Evolutionary conservation across 2,329 filamentous ascomycete genomes (phyloP).

Genomic region (Cercospora sojina): DNA sequence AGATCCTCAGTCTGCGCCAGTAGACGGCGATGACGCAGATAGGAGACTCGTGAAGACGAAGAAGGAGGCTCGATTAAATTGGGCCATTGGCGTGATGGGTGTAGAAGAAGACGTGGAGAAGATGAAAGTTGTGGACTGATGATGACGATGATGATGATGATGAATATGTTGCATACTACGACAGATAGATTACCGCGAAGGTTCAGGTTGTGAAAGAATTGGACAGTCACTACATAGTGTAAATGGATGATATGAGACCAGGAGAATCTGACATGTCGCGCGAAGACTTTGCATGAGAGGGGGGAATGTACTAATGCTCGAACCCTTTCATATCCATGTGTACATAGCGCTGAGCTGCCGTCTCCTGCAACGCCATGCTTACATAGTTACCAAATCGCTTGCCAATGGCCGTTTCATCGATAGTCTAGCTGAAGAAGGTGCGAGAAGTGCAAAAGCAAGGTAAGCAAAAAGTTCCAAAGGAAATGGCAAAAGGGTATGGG

Average conservation of each 20-base stretch:
- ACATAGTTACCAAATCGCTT: background rate
- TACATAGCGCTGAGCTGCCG: background rate
- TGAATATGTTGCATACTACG: conserved; percentile 1
- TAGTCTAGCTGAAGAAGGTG: background rate
- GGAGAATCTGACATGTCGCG: background rate
- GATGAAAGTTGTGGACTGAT: conserved; percentile 16
- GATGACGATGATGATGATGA: conserved; percentile 3
- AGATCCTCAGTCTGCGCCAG: conserved; percentile 32
- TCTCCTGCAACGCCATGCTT: background rate
- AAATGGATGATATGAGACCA: background rate
- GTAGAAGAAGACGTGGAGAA: conserved; percentile 69
- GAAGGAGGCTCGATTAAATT: conserved; percentile 64
- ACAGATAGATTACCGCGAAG: background rate
- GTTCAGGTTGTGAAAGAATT: background rate
- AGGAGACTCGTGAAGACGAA: conserved; percentile 61
- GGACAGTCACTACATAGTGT: background rate
- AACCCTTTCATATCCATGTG: background rate
- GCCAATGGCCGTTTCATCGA: background rate
- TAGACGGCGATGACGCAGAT: conserved; percentile 39
- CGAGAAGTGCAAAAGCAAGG: background rate
- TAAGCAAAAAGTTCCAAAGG: background rate
- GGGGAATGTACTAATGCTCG: background rate
- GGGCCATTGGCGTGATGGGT: conserved; percentile 74
- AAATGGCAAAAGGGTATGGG: background rate
- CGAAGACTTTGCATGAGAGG: background rate